These are phyloP conservation scores for Mortierella sp. DNA, from an alignment of 371 early-diverging fungal genomes.

Conservation along the genomic window DNA sequence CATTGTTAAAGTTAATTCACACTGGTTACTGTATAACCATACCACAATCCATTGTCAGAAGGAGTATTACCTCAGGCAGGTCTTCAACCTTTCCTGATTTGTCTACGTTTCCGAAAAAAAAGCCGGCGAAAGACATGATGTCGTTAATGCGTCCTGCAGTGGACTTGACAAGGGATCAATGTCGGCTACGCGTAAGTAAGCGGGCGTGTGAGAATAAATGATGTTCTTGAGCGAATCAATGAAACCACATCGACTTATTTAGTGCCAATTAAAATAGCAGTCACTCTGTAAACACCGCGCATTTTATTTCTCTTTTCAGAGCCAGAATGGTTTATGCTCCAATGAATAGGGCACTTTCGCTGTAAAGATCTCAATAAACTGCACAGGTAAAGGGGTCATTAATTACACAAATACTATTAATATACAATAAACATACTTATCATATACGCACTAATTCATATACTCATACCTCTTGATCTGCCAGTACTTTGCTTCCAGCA, in stretches of 20 bases:
- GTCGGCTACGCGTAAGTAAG: neutral
- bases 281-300: neutral
- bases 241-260: neutral
- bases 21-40: too few species aligned
- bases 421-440: neutral
- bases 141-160: conserved; percentile 7
- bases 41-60: neutral
- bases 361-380: conserved; percentile 84
- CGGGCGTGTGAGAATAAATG: neutral
- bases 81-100: conserved; percentile 85
- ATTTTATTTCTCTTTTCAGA: conserved; percentile 18
- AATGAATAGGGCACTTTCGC: conserved; percentile 66
- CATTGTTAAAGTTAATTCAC: neutral
- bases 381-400: neutral
- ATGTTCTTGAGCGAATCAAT: neutral
- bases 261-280: neutral
- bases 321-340: conserved; percentile 68
- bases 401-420: too few species aligned
- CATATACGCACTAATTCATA: neutral
- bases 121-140: conserved; percentile 73
- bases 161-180: neutral
- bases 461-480: conserved; percentile 90
- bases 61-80: conserved; percentile 66
- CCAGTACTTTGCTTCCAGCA: conserved; percentile 91
- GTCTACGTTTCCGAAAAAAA: conserved; percentile 92